phyloP scores from a whole-genome alignment of 1,284 basidiomycete species.

The Moniliella sp. region DNA sequence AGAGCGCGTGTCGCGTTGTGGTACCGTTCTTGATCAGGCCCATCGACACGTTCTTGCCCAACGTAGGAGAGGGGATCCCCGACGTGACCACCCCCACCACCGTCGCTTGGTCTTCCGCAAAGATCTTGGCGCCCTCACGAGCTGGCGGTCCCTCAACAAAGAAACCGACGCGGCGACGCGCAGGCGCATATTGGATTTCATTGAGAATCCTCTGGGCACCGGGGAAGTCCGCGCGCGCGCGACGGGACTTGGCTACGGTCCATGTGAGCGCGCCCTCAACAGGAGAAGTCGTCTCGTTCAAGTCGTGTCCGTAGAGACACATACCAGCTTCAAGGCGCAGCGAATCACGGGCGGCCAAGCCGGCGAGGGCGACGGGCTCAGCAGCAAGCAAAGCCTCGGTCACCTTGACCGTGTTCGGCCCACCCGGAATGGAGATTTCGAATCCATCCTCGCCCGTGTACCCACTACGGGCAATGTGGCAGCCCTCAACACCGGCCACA shows the following conservation, averaged over 20 bases:
- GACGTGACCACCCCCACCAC: slow-evolving; percentile 47
- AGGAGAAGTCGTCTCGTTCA: slow-evolving; percentile 59
- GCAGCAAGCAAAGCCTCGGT: slow-evolving; percentile 46
- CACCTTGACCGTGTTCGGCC: slow-evolving; percentile 43
- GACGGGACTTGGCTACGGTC: slow-evolving; percentile 74
- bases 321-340: slow-evolving; percentile 87
- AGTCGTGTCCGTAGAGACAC: slow-evolving; percentile 90
- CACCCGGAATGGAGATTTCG: slow-evolving; percentile 38
- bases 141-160: slow-evolving; percentile 62
- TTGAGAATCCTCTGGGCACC: slow-evolving; percentile 56
- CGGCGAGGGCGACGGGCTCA: slow-evolving; percentile 56
- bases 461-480: slow-evolving; percentile 81
- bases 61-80: slow-evolving; percentile 77
- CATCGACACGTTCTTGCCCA: slow-evolving; percentile 86
- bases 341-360: slow-evolving; percentile 77
- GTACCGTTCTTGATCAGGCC: slow-evolving; percentile 56
- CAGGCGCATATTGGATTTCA: slow-evolving; percentile 54
- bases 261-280: slow-evolving; percentile 69
- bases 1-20: slow-evolving; percentile 50
- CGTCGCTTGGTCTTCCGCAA: slow-evolving; percentile 41
- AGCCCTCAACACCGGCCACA: slow-evolving; percentile 42
- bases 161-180: slow-evolving; percentile 60
- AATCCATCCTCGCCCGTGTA: slow-evolving; percentile 99
- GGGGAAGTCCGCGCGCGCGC: slow-evolving; percentile 50
- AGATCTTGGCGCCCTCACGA: slow-evolving; percentile 62